These are phyloP conservation scores for Leccinum pellstonianum DNA, from an alignment of 768 basidiomycete species.

Conservation along the genomic window DNA sequence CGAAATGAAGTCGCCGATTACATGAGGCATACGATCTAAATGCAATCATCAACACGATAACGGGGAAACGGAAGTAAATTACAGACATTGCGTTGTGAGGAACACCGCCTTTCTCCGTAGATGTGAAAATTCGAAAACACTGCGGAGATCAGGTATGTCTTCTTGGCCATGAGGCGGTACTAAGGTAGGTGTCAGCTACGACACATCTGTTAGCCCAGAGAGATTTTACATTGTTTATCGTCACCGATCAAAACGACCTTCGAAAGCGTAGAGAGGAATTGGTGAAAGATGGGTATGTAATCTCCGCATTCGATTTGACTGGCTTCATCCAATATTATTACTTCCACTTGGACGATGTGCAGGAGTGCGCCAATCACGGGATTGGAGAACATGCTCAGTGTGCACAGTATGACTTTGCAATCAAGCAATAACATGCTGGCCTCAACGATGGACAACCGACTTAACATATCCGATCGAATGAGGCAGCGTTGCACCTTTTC, in stretches of 20 bases:
- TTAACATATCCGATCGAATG: constrained; percentile 38
- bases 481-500: constrained; percentile 32
- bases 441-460: constrained; percentile 3
- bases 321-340: constrained; percentile 47
- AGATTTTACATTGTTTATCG: constrained; percentile 35
- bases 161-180: constrained; percentile 82
- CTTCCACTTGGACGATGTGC: constrained; percentile 34
- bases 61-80: too few relatives aligned
- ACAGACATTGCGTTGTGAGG: constrained; percentile 41
- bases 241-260: constrained; percentile 44
- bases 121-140: constrained; percentile 73
- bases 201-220: background rate
- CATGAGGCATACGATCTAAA: too few relatives aligned
- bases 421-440: constrained; percentile 28
- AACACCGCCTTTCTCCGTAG: constrained; percentile 48
- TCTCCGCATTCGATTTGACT: constrained; percentile 44
- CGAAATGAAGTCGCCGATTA: constrained; percentile 53
- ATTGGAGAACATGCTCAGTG: constrained; percentile 46
- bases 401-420: constrained; percentile 45
- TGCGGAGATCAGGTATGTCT: constrained; percentile 57
- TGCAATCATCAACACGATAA: too few relatives aligned
- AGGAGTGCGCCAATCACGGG: constrained; percentile 14
- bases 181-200: constrained; percentile 28
- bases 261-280: constrained; percentile 24
- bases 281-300: constrained; percentile 39